Percentiles rank a stretch among this genome's conserved stretches.
Evolutionary conservation across 2,329 filamentous ascomycete species (phyloP).

Genomic region (Calonectria hawksworthii): DNA sequence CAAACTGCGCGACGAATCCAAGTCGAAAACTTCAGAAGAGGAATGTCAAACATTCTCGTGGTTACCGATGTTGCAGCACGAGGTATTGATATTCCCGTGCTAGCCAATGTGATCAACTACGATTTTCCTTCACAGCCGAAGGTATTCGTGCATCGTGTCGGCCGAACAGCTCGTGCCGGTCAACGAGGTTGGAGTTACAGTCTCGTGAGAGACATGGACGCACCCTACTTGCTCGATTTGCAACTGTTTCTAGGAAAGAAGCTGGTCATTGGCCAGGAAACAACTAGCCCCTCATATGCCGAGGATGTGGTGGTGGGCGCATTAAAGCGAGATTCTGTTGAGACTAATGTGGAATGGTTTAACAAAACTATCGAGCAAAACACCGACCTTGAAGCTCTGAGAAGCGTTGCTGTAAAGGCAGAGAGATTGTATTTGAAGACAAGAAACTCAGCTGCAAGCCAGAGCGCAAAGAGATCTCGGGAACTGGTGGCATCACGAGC

Average conservation of each 20-base stretch:
- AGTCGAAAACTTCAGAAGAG: slow-evolving; percentile 88
- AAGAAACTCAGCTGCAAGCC: slow-evolving; percentile 87
- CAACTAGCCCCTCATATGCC: slow-evolving; percentile 76
- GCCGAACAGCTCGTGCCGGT: slow-evolving; percentile 94
- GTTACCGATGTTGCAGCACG: slow-evolving; percentile 97
- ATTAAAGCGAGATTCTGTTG: slow-evolving; percentile 79
- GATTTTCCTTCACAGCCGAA: slow-evolving; percentile 98
- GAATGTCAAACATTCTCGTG: slow-evolving; percentile 89
- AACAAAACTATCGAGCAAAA: slow-evolving; percentile 83
- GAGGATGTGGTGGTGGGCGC: slow-evolving; percentile 88
- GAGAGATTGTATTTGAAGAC: slow-evolving; percentile 94
- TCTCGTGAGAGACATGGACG: slow-evolving; percentile 87
- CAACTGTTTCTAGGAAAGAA: slow-evolving; percentile 94
- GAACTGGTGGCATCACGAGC: slow-evolving; percentile 78
- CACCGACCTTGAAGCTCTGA: slow-evolving; percentile 79
- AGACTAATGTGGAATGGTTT: slow-evolving; percentile 84
- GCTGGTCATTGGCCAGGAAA: slow-evolving; percentile 80
- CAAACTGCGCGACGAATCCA: slow-evolving; percentile 94
- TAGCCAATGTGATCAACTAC: slow-evolving; percentile 99
- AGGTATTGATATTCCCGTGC: slow-evolving; percentile 96
- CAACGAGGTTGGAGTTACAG: slow-evolving; percentile 96
- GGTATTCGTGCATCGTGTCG: slow-evolving; percentile 95
- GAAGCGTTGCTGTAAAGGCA: slow-evolving; percentile 84
- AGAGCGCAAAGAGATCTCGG: slow-evolving; percentile 91
- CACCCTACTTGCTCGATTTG: slow-evolving; percentile 92